phyloP scores from a whole-genome alignment of 208 protist species.

The Leishmania mexicana region DNA sequence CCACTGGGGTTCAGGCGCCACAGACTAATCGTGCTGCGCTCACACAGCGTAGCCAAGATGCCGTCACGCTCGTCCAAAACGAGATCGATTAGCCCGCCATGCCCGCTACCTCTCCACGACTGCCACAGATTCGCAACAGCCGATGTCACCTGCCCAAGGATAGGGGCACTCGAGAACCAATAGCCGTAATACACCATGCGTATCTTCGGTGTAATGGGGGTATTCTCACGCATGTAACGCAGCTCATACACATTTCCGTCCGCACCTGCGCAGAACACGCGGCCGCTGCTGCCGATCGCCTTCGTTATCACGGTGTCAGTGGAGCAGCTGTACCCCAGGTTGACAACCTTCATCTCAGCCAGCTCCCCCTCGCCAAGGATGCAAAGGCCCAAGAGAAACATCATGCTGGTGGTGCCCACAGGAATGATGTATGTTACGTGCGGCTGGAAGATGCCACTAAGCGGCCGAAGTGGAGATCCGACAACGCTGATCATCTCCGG shows the following conservation, averaged over 20 bases:
- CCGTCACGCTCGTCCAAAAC: constrained; percentile 61
- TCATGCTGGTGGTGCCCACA: constrained; percentile 69
- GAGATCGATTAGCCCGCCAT: constrained; percentile 72
- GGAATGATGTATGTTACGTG: constrained; percentile 84
- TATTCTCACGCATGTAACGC: constrained; percentile 71
- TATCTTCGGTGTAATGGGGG: constrained; percentile 64
- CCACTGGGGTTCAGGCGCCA: constrained; percentile 69
- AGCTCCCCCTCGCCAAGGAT: constrained; percentile 52
- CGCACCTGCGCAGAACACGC: constrained; percentile 81
- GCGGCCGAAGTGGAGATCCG: constrained; percentile 57
- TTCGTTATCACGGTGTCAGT: constrained; percentile 66
- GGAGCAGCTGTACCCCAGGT: constrained; percentile 69
- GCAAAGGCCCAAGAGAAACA: constrained; percentile 82
- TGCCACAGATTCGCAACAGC: constrained; percentile 47
- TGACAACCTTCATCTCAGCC: constrained; percentile 67
- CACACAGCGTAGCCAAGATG: constrained; percentile 74
- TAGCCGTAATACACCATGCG: constrained; percentile 74
- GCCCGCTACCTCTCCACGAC: constrained; percentile 49
- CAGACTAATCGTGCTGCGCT: constrained; percentile 60
- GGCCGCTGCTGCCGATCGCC: constrained; percentile 49
- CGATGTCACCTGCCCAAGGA: constrained; percentile 66
- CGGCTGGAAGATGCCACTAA: constrained; percentile 70
- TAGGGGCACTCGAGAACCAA: constrained; percentile 38
- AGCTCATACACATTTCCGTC: constrained; percentile 86
- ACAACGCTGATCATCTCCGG: constrained; percentile 86